Evolutionary conservation across 1,139 yeast genomes (phyloP).

Genomic region (Blastobotrys ciferrii): DNA sequence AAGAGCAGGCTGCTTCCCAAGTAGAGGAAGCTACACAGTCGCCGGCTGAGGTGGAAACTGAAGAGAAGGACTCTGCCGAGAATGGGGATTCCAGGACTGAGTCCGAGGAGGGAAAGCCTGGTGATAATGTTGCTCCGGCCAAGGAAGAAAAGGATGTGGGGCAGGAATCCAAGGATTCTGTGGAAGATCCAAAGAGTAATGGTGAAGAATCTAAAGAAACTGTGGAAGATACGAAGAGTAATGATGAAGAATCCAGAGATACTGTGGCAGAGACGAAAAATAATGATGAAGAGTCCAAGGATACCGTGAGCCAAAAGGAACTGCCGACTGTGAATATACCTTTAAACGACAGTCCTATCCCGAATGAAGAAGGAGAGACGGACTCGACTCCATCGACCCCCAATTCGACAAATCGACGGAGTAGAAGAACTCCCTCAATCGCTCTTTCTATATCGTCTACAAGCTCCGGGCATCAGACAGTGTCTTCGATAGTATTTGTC

Average conservation of each 20-base stretch:
- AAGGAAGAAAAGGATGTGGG: neutral
- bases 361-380: neutral
- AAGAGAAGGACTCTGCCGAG: neutral
- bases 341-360: neutral
- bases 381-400: constrained; percentile 10
- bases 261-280: neutral
- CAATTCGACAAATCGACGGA: constrained; percentile 11
- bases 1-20: neutral
- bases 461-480: constrained; percentile 30
- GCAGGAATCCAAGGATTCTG: neutral
- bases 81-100: neutral
- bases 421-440: constrained; percentile 32
- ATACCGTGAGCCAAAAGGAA: neutral
- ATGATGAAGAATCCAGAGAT: neutral
- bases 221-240: neutral
- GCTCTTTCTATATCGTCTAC: constrained; percentile 33
- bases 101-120: neutral
- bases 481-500: constrained; percentile 44
- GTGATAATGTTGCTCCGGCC: neutral
- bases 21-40: too few species aligned
- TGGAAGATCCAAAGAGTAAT: neutral
- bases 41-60: too few species aligned
- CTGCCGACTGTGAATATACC: constrained; percentile 3
- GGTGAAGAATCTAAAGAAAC: neutral
- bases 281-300: neutral